Evolutionary conservation across 129 eudicot genomes (phyloP), one percentile per base, ranked within the genome.

Genomic region (Glebionis coronaria): DNA sequence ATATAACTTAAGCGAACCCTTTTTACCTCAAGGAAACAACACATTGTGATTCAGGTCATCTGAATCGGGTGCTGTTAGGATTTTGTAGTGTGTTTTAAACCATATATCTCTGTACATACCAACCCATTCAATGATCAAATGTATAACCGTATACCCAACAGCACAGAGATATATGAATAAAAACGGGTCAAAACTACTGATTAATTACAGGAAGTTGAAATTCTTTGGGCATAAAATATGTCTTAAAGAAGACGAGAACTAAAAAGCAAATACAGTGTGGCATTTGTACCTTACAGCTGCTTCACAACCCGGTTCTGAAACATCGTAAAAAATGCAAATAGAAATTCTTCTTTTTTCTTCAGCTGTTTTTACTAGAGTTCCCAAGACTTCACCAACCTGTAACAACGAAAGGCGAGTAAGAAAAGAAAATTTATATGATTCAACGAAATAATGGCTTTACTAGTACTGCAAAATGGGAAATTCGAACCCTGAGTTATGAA

Each of bases 321-420:
- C 90, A 79, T 85, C 96, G 74, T 89, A 90, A 81, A 94, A 94
- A 13, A 94, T 94, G 75, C 99, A 94, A 70, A 94, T 94, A 13
- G 97, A 97, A 68, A 85, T 85, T 71, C 93, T 83, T n/a, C n/a
- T n/a, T 71, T 93, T 85, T 78, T 89, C 96, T 79, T 85, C 96
- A 63, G 90, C 71, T 58, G 96, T 85, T 76, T 89, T 85, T 65
- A 89, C 84, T 77, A 89, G 75, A 5, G 96, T 85, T 65, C 96
- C 93, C 82, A 89, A 79, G 40, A 85, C 74, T 71, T 85, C 90
- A 65, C 90, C 93, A 50, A 89, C 85, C 96, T 89, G 73, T 59
- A 69, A 61, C 28, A 60, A 14, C 14, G n/a, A 66, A 38, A 12
- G 53, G 61, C 2, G 6, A 76, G 53, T 6, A 23, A 25, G n/a